Evolutionary conservation across 257 asterid species (phyloP), one percentile per base, ranked within the genome.

Genomic region (Cordia subcordata): DNA sequence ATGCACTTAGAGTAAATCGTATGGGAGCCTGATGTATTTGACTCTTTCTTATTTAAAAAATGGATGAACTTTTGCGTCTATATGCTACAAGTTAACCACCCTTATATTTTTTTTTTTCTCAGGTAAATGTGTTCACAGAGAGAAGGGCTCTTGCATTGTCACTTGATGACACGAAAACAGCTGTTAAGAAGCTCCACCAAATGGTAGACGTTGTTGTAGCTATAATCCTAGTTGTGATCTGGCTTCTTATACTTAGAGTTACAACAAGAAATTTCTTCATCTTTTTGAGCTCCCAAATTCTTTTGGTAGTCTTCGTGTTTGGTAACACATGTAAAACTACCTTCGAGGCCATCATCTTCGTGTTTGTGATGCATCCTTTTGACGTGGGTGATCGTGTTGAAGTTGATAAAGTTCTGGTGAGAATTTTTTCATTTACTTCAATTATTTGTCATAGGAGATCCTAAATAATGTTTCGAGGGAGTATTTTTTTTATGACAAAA

Each of bases 351-450:
- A 86, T 93, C 57, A 81, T 93, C 72, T 93, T 89, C 61, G 68
- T 92, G 55, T 92, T 92, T 33, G 99, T 92, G 71, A 88, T 86
- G 95, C 98, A 92, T 72, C 96, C 99, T 0, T 92, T 74, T 72
- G 99, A 92, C 56, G 99, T 92, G 14, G 99, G 97, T 12, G 97
- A 92, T 58, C 97, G 99, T 70, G 76, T 88, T 67, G 99, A 88
- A 62, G 77, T 88, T 16, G 97, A 92, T 0, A 87, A 82, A 51
- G 86, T 83, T 65, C 96, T 86, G 78, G 99, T 92, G 65, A 72
- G 73, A 58, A 60, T 12, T 57, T 40, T 18, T 44, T 45, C 40
- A 53, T 42, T 42, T 42, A 22, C 16, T 20, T 53, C 37, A 17
- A 10, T 23, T 14, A 11, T 6, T 53, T 12, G 3, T 20, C 21